These are phyloP conservation scores for Candida patagonica DNA, from an alignment of 805 yeast genomes.

Conservation along the genomic window DNA sequence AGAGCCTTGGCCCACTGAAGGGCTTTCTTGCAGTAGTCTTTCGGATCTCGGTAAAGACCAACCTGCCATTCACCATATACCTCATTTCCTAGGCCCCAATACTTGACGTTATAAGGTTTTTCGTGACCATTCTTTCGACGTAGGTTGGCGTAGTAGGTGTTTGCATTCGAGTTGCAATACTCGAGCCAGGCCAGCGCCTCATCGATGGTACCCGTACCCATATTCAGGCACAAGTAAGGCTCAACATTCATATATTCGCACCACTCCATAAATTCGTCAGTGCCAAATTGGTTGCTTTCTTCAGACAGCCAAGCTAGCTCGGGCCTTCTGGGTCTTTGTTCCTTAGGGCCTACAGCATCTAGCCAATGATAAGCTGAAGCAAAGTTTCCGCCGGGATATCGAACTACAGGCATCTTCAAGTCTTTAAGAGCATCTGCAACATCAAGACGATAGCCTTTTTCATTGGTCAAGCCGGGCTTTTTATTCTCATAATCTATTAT, in stretches of 20 bases:
- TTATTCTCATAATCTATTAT: conserved; percentile 25
- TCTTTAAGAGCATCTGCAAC: conserved; percentile 27
- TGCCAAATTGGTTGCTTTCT: conserved; percentile 28
- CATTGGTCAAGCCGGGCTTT: conserved; percentile 16
- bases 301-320: conserved; percentile 31
- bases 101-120: conserved; percentile 29
- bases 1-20: conserved; percentile 31
- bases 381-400: conserved; percentile 33
- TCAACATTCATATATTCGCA: conserved; percentile 26
- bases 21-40: conserved; percentile 26
- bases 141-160: conserved; percentile 30
- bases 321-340: conserved; percentile 26
- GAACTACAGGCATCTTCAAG: conserved; percentile 28
- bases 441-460: conserved; percentile 25
- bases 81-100: conserved; percentile 32
- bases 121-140: conserved; percentile 29
- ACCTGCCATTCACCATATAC: conserved; percentile 33
- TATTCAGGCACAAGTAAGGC: conserved; percentile 29
- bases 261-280: conserved; percentile 31
- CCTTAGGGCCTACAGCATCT: conserved; percentile 29
- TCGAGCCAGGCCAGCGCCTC: conserved; percentile 32
- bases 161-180: conserved; percentile 26
- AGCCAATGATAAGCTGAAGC: conserved; percentile 30
- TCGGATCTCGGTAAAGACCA: conserved; percentile 26
- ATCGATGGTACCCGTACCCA: conserved; percentile 32